These are phyloP conservation scores for Balansia obtecta DNA, from an alignment of 2,329 filamentous ascomycete genomes.

Conservation along the genomic window DNA sequence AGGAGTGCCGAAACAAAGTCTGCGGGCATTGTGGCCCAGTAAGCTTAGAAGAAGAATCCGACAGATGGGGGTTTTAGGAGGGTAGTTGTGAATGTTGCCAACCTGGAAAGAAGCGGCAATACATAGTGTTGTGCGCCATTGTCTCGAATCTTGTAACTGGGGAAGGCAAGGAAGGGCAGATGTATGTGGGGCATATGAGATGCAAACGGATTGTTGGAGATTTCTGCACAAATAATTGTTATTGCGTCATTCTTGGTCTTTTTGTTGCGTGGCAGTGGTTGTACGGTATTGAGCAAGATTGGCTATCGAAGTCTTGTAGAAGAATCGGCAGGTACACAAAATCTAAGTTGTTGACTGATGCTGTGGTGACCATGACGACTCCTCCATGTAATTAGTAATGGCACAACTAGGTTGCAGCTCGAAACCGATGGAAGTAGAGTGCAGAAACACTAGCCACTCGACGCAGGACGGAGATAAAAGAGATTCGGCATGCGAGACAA, in stretches of 20 bases:
- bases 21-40: constrained; percentile 3
- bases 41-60: not conserved
- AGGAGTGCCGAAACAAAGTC: constrained; percentile 9
- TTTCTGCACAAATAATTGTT: constrained; percentile 1
- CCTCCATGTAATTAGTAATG: no score
- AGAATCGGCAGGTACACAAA: not conserved
- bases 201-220: not conserved
- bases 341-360: not conserved
- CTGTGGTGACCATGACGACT: not conserved
- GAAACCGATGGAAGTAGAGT: not conserved
- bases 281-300: constrained; percentile 1
- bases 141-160: not conserved
- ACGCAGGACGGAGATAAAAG: not conserved
- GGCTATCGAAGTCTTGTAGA: not conserved
- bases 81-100: not conserved
- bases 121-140: not conserved
- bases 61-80: not conserved
- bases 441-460: not conserved
- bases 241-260: not conserved
- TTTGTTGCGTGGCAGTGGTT: not conserved
- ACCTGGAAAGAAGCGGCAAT: not conserved
- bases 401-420: not conserved
- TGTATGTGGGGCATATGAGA: not conserved
- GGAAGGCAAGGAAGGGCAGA: not conserved
- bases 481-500: not conserved